These are phyloP conservation scores for Waltergamsia citrina DNA, from an alignment of 2,329 filamentous ascomycete species.

Conservation along the genomic window DNA sequence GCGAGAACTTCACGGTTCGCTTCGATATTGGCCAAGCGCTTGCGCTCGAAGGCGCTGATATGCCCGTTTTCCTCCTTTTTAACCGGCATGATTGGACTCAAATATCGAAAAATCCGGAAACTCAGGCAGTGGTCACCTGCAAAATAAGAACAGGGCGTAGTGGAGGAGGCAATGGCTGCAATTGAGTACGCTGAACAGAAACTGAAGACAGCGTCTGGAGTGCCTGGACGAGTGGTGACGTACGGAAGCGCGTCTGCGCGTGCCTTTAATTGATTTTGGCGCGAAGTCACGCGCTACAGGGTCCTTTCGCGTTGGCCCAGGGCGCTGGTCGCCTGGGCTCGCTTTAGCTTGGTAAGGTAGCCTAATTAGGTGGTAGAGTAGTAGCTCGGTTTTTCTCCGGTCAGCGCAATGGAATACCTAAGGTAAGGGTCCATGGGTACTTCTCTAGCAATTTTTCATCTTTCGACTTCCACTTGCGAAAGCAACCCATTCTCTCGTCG, in stretches of 20 bases:
- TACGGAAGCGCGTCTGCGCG: not conserved
- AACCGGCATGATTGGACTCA: conserved; percentile 16
- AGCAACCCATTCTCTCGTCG: not conserved
- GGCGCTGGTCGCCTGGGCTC: too few species aligned
- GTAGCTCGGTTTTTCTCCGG: too few species aligned
- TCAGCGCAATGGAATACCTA: too few species aligned
- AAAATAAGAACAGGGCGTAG: too few species aligned
- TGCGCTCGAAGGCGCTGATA: conserved; percentile 79
- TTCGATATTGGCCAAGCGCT: conserved; percentile 77
- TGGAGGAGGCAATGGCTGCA: not conserved
- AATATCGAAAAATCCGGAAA: too few species aligned
- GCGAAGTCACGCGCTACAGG: conserved; percentile 9
- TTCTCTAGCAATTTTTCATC: not conserved
- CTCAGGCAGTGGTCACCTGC: too few species aligned
- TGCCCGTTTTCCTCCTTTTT: conserved; percentile 27
- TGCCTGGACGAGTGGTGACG: conserved; percentile 5
- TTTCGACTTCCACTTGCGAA: too few species aligned
- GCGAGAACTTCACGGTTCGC: conserved; percentile 75
- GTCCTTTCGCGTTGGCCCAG: conserved; percentile 1
- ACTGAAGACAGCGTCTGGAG: conserved; percentile 3
- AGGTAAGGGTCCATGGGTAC: too few species aligned
- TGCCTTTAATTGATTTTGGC: conserved; percentile 7
- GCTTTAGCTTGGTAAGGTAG: too few species aligned
- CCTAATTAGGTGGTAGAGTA: too few species aligned
- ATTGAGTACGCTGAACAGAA: conserved; percentile 2